Evolutionary conservation across 768 basidiomycete genomes (phyloP), one percentile per base, ranked within the genome.

Genomic region (Pleurotus salmoneostramineus): DNA sequence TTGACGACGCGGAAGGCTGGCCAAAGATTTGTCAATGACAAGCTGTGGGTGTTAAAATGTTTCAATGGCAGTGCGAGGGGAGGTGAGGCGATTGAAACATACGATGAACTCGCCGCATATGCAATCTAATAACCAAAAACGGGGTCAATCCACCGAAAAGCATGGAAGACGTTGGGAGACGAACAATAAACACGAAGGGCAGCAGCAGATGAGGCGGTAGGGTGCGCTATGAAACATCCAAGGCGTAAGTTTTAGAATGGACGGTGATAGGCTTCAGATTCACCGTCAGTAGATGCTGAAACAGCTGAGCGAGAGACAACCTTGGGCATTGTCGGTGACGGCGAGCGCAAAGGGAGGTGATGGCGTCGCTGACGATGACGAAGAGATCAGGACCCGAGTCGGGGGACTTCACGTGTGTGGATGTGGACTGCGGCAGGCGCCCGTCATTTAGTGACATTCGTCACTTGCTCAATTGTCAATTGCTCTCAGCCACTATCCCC

Each of bases 31-130:
- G 71, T 93, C 90, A 69, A 91, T 87, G 27, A 93, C 89, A 62
- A 93, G 88, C 90, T 93, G 61, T 44, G 60, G 59, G 50, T 42
- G 6, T 27, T 6, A 21, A 40, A 35, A 49, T 56, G 50, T 51
- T 45, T 15, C 6, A 14, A 6, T 10, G 6, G 44, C 21, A 5
- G 31, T 2, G 46, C 32, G 11, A 17, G 46, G 17, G 37, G 17
- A 46, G 15, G 37, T 40, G 10, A 44, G 40, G n/a, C 54, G 17
- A 14, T 21, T 55, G 36, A 52, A 8, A 79, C 87, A 64, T 70
- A 89, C 90, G 66, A 92, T 85, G 65, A 91, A 92, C 71, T 93
- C 91, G 68, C 91, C 90, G 70, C 91, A 93, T 58, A 93, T 85
- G 66, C 91, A 93, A 69, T 93, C 90, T 92, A 67, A 60, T 50